A percentile compares a stretch with the other conserved stretches of the same genome.
Evolutionary conservation across 169 alveolate genomes (phyloP).

Genomic region (Cryptosporidium viatorum): DNA sequence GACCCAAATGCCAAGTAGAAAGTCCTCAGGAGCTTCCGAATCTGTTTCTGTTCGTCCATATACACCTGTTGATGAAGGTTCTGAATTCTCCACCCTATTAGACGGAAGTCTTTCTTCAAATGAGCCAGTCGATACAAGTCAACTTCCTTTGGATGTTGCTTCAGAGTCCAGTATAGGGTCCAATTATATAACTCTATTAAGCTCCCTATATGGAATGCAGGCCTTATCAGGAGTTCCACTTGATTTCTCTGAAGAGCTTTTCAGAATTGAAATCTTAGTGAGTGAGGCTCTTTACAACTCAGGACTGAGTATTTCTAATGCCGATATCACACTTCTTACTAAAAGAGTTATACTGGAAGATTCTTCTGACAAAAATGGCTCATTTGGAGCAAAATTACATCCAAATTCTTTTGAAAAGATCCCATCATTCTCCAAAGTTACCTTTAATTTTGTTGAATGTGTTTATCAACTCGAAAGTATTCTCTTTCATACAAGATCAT

Average conservation of each 20-base stretch:
- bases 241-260: constrained; percentile 36
- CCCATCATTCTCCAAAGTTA: background rate
- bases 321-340: constrained; percentile 39
- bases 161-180: constrained; percentile 18
- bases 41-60: constrained; percentile 15
- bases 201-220: constrained; percentile 43
- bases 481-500: constrained; percentile 53
- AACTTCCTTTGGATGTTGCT: background rate
- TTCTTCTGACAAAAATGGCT: background rate
- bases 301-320: constrained; percentile 61
- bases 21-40: constrained; percentile 10
- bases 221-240: constrained; percentile 66
- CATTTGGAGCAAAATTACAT: constrained; percentile 1
- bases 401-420: constrained; percentile 44
- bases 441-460: constrained; percentile 52
- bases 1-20: constrained; percentile 51
- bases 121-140: background rate
- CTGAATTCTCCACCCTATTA: constrained; percentile 25
- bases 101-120: constrained; percentile 51
- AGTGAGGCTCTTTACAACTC: constrained; percentile 42
- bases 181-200: constrained; percentile 23
- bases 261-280: constrained; percentile 34
- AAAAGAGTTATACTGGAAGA: constrained; percentile 12
- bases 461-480: constrained; percentile 67
- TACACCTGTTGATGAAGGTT: constrained; percentile 50